Conservation (phyloP, 192 early-diverging fungal species). For the Pilobolus umbonatus region DNA sequence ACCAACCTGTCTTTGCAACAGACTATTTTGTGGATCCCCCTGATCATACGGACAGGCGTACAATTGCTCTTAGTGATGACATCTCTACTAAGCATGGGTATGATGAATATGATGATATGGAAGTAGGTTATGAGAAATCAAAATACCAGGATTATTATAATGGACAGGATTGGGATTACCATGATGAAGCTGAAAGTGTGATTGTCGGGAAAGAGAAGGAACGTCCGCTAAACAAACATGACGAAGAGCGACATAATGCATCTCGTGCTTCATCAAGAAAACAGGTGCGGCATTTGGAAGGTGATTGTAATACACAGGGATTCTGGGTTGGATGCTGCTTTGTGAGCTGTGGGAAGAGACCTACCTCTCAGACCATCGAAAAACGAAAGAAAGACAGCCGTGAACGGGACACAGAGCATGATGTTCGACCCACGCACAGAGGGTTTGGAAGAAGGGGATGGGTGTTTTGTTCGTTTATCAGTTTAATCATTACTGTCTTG, state of each 20-base stretch:
- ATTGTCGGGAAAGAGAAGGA: not conserved
- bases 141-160: not conserved
- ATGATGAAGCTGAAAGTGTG: not conserved
- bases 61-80: slow-evolving; percentile 8
- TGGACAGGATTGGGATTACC: not conserved
- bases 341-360: slow-evolving; percentile 11
- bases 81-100: slow-evolving; percentile 7
- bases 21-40: not conserved
- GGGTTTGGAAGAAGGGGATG: slow-evolving; percentile 17
- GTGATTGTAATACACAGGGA: not conserved
- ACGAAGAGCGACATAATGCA: not conserved
- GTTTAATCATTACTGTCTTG: not conserved
- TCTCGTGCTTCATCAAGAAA: too few species aligned
- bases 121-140: slow-evolving; percentile 5
- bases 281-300: slow-evolving; percentile 6
- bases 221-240: not conserved
- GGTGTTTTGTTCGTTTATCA: slow-evolving; percentile 23
- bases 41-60: slow-evolving; percentile 1
- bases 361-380: not conserved
- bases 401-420: not conserved
- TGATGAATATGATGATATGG: not conserved
- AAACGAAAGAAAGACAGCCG: not conserved
- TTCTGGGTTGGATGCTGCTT: slow-evolving; percentile 30
- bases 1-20: too few species aligned
- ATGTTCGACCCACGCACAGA: slow-evolving; percentile 9